Evolutionary conservation across 2,329 filamentous ascomycete genomes (phyloP), one percentile per base, ranked within the genome.

Genomic region (Aaosphaeria arxii): DNA sequence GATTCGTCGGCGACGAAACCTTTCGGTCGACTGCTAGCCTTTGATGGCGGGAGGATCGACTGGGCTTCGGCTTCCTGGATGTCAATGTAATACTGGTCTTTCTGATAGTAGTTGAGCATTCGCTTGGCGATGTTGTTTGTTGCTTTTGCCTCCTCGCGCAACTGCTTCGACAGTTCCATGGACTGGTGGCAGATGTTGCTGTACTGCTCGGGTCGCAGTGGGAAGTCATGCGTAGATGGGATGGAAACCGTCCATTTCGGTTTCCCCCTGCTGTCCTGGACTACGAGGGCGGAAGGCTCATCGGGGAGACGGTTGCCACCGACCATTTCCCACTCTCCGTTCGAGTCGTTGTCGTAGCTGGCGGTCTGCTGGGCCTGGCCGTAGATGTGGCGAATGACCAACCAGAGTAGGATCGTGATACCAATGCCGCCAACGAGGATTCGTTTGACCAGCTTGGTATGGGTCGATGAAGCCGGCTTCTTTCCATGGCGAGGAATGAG

Each of bases 161-260:
- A 46, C 64, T 74, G 61, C 71, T 79, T 74, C 2, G 86, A 80
- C 30, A 89, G 79, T 62, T 88, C 81, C 51, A 77, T 79, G 43
- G 86, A 87, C 56, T 86, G 83, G 30, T 73, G 74, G 63, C 86
- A 88, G 50, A 95, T 85, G 39, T 86, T 81, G 11, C 77, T 70
- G 62, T 94, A 94, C 52, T 89, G 81, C 7, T 78, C 70, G 17
- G 81, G 78, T 0, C 77, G 70, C 2, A 94, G 69, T 1, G 89
- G 89, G 51, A 92, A 92, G 4, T 77, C 74, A 41, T 78, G 74
- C 48, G 77, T 78, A 5, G 78, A 75, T 1, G 89, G 89, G 35
- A 95, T 91, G 1, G 83, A 90, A 7, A 95, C 81, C 0, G 89
- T 94, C 90, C 90, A 95, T 64, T 81, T 86, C 7, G 83, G 75